A percentile compares a stretch with the other conserved stretches of the same genome.
Conservation (phyloP, 2,329 filamentous ascomycete genomes). For the Ophiostoma montium region DNA sequence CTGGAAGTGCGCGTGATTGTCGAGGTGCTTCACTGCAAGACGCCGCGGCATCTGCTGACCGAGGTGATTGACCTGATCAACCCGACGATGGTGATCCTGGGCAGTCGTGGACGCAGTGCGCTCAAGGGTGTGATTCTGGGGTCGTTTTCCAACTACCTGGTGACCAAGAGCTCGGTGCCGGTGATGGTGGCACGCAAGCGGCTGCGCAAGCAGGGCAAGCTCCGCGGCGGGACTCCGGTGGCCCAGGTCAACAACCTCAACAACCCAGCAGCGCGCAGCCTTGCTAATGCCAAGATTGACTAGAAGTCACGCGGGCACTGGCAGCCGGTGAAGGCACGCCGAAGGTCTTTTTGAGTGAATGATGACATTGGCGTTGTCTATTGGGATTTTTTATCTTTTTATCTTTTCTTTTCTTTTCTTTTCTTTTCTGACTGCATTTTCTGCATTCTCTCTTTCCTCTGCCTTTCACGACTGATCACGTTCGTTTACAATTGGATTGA, state of each 20-base stretch:
- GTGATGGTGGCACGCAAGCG: constrained; percentile 96
- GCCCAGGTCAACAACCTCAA: constrained; percentile 71
- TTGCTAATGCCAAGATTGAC: constrained; percentile 65
- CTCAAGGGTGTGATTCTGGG: constrained; percentile 90
- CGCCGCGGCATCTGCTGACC: constrained; percentile 86
- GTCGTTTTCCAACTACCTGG: constrained; percentile 93
- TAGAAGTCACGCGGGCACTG: no score
- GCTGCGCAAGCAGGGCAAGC: constrained; percentile 73
- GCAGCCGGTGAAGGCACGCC: no score
- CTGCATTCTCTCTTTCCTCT: not conserved
- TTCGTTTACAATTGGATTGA: not conserved
- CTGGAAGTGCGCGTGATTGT: constrained; percentile 87
- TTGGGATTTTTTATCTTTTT: no score
- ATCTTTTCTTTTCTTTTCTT: not conserved
- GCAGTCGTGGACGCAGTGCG: constrained; percentile 78
- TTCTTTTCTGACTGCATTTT: not conserved
- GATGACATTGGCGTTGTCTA: no score
- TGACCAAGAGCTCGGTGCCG: constrained; percentile 90
- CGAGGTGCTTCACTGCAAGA: constrained; percentile 97
- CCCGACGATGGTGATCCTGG: constrained; percentile 85
- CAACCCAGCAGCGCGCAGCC: constrained; percentile 49
- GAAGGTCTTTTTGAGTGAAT: no score
- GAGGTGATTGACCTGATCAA: constrained; percentile 92
- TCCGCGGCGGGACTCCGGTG: constrained; percentile 44
- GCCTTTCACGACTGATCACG: not conserved